Base-by-base conservation (phyloP, 129 eudicot genomes). In the Daucus carota region DNA sequence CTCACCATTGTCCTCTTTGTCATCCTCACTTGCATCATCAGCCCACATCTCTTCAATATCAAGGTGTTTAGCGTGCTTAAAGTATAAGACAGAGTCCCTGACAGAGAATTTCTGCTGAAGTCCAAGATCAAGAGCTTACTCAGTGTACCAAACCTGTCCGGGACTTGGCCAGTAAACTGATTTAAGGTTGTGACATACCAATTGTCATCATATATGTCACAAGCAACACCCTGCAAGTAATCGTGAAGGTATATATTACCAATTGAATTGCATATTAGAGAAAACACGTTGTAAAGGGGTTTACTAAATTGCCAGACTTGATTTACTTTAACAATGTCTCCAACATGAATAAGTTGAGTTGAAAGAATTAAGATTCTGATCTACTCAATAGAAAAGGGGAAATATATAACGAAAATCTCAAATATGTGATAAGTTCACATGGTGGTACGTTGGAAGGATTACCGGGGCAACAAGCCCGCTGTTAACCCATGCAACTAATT, bases 101-200 rank as follows among this genome's bases (percentile, higher is more conserved):
- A 76, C 11, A 81, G 77, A 13, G 48, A 70, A 33, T 81, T 81
- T 71, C 70, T 60, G 57, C 84, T 81, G 26, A 60, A 20, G 48
- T 81, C 80, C 40, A 76, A 41, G 24, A 76, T 81, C 20, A 81
- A 29, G 20, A 85, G 85, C 76, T 78, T 63, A 6, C 31, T 72
- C 43, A 76, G 38, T 26, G 54, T 50, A 71, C 77, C 84, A n/a
- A 60, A 44, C 29, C 38, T 72, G 4, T 26, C 32, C 44, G 84
- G 80, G 38, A 81, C 44, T 16, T 43, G 73, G 26, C 84, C 80
- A 22, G n/a, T 17, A 18, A 81, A 81, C 34, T 29, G 48, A 57
- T 76, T 76, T 26, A 85, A 77, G 6, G 74, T 77, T 48, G 81
- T 78, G 22, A 85, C 85, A 76, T 85, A 82, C 88, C 88, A 85